Base-by-base conservation (phyloP, 2,329 filamentous ascomycete genomes). In the Cordyceps cateniannulata region DNA sequence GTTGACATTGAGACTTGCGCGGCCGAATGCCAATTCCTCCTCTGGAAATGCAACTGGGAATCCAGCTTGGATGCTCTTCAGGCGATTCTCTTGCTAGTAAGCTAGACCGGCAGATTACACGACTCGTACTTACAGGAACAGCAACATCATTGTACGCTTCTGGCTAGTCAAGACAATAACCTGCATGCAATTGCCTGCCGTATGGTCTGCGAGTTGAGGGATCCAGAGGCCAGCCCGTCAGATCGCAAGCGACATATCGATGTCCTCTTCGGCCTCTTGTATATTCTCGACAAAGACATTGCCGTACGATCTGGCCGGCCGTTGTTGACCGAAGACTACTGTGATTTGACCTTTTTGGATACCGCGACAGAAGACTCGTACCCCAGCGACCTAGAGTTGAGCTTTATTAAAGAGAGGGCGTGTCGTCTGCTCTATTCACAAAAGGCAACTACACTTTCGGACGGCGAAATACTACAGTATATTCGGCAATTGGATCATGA, bases 281-380 rank as follows among this genome's bases (percentile, higher is more conserved):
- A 71, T 44, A 50, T 64, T 3, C 29, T 65, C 1, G 70, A 72
- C 55, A 71, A 71, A 50, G 66, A 71, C 4, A 56, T 66, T 7
- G 59, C 67, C 1, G 61, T 71, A 1, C 65, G 66, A 3, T 62
- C 63, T 1, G 68, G 68, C 3, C 55, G 62, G 2, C 67, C 66
- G 1, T 69, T 67, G 0, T 59, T 71, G 3, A 68, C 71, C 1
- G 78, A 81, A 55, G 78, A 80, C 6, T 76, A 80, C 58, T 83
- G 80, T 64, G 79, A 83, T 64, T 68, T 83, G n/a, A 76, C 75
- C 0, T 67, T 79, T 1, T 79, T 79, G 1, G 66, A 69, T 18
- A 69, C 22, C 29, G 27, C 22, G 49, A 35, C 29, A 20, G 49
- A 51, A 16, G 48, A 14, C 12, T 10, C 7, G 8, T 50, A 47